A percentile compares a stretch with the other conserved stretches of the same genome.
phyloP scores from a whole-genome alignment of 192 early-diverging fungal species.

The Backusella tarrabulga region DNA sequence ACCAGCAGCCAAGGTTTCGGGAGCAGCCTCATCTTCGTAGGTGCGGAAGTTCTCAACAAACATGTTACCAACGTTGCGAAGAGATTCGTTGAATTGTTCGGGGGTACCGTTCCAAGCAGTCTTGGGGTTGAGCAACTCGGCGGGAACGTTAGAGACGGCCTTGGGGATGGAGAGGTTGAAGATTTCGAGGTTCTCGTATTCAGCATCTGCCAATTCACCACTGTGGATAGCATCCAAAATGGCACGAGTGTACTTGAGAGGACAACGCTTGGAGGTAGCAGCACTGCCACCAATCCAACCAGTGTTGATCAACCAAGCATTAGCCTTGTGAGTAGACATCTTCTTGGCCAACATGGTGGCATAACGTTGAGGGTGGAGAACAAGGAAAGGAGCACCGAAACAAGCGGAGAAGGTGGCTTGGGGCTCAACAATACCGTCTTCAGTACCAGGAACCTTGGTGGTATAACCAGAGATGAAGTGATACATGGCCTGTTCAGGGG shows the following conservation, averaged over 20 bases:
- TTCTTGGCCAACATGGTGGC: constrained; percentile 95
- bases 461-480: constrained; percentile 58
- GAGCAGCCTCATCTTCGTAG: constrained; percentile 73
- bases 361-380: constrained; percentile 93
- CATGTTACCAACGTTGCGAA: constrained; percentile 72
- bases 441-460: constrained; percentile 95
- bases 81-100: constrained; percentile 62
- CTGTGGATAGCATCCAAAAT: constrained; percentile 96
- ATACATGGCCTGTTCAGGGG: constrained; percentile 81
- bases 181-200: constrained; percentile 82
- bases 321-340: constrained; percentile 79
- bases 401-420: constrained; percentile 87
- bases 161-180: constrained; percentile 91
- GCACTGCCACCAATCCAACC: constrained; percentile 87
- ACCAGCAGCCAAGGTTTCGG: constrained; percentile 73
- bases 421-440: constrained; percentile 90
- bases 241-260: constrained; percentile 94
- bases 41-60: constrained; percentile 89
- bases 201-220: constrained; percentile 82
- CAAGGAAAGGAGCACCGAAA: constrained; percentile 95
- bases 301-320: constrained; percentile 94
- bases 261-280: constrained; percentile 63
- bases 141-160: constrained; percentile 69
- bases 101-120: constrained; percentile 80
- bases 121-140: constrained; percentile 81